Conservation (phyloP, 192 early-diverging fungal species). For the Piromyces sp. region DNA sequence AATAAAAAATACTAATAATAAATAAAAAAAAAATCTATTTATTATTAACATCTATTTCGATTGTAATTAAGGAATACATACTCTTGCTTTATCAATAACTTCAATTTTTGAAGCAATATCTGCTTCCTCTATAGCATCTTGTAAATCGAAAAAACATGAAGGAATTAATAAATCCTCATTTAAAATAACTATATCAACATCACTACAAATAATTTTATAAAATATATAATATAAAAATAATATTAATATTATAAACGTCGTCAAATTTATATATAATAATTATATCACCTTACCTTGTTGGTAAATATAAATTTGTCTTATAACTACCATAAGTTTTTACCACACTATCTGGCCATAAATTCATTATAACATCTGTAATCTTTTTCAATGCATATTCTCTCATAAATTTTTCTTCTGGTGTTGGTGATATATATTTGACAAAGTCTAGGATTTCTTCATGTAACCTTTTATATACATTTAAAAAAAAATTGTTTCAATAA, state of each 20-base stretch:
- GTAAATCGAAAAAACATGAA: conserved; percentile 22
- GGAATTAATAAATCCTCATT: not conserved
- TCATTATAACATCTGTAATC: conserved; percentile 24
- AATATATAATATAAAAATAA: not conserved
- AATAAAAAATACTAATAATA: not conserved
- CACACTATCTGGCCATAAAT: conserved; percentile 17
- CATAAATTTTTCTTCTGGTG: conserved; percentile 57
- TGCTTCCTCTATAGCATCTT: conserved; percentile 16
- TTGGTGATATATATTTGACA: conserved; percentile 65
- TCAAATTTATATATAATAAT: not conserved
- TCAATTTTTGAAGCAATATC: conserved; percentile 24
- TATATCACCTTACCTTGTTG: conserved; percentile 23
- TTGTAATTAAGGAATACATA: conserved; percentile 5
- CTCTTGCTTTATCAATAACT: conserved; percentile 45
- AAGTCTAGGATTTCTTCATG: conserved; percentile 57
- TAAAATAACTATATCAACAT: conserved; percentile 32
- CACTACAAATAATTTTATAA: conserved; percentile 33
- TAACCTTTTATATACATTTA: not conserved
- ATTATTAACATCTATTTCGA: no score
- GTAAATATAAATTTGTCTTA: conserved; percentile 69
- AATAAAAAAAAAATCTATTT: not conserved
- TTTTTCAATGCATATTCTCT: conserved; percentile 49
- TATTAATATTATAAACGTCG: not conserved
- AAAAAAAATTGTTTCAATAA: no score
- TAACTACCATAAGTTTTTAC: conserved; percentile 69